Conservation (phyloP, 2,329 filamentous ascomycete genomes). For the Pezizomycotina sp. region DNA sequence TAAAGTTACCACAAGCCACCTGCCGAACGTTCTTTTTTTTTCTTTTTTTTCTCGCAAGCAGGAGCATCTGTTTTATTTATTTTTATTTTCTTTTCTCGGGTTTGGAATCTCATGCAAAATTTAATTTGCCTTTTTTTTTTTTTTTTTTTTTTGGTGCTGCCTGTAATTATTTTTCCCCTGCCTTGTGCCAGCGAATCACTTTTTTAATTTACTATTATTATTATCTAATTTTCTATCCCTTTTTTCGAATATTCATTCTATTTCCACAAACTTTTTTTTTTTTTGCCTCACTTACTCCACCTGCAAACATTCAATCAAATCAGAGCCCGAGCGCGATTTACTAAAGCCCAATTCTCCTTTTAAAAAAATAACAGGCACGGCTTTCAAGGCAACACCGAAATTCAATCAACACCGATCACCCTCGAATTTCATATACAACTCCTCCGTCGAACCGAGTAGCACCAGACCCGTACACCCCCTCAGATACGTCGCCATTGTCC, state of each 20-base stretch:
- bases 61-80: constrained; percentile 14
- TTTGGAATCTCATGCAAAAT: neutral
- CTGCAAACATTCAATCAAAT: constrained; percentile 6
- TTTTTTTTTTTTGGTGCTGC: neutral
- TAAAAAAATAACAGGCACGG: too few species aligned
- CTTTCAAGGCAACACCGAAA: too few species aligned
- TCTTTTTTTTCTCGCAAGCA: constrained; percentile 12
- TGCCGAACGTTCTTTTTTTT: constrained; percentile 15
- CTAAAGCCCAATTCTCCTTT: too few species aligned
- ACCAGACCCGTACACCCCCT: too few species aligned
- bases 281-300: constrained; percentile 8
- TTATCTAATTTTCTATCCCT: constrained; percentile 6
- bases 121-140: neutral
- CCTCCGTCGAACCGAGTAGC: too few species aligned
- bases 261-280: constrained; percentile 17
- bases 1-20: constrained; percentile 13
- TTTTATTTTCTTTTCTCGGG: constrained; percentile 1
- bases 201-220: constrained; percentile 7
- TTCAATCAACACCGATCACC: constrained; percentile 12
- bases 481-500: too few species aligned
- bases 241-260: constrained; percentile 20
- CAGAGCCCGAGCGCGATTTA: too few species aligned
- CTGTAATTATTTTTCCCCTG: too few species aligned
- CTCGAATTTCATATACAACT: constrained; percentile 5
- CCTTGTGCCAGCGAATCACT: too few species aligned